Conservation (phyloP, 805 yeast species). For the Ogataea populi-albae region DNA sequence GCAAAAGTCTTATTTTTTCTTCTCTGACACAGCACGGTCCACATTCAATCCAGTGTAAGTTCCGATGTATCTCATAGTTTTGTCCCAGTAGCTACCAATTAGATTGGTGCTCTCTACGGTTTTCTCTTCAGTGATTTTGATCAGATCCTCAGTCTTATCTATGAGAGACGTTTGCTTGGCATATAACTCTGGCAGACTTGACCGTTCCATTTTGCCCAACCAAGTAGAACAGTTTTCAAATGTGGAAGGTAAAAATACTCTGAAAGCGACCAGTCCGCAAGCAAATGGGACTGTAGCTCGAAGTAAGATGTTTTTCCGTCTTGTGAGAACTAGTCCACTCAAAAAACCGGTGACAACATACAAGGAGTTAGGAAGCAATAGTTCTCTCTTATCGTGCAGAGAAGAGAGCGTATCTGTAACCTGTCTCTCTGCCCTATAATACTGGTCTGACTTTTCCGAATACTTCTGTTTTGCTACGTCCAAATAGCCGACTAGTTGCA, state of each 20-base stretch:
- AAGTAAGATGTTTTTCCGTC: conserved; percentile 58
- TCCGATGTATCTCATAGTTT: conserved; percentile 44
- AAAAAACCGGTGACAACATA: conserved; percentile 68
- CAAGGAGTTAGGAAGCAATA: conserved; percentile 64
- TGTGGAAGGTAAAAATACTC: conserved; percentile 69
- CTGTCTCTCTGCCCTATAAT: conserved; percentile 57
- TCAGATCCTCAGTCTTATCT: conserved; percentile 32
- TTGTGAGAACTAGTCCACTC: conserved; percentile 69
- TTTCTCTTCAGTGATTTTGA: conserved; percentile 41
- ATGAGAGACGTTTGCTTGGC: conserved; percentile 43
- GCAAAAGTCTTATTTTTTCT: conserved; percentile 24
- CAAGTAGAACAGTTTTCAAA: conserved; percentile 57
- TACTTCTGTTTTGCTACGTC: conserved; percentile 37
- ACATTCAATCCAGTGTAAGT: conserved; percentile 66
- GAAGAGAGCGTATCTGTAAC: conserved; percentile 61
- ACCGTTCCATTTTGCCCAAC: conserved; percentile 58
- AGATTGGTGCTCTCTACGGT: conserved; percentile 39
- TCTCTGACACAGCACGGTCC: conserved; percentile 59
- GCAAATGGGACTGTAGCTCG: conserved; percentile 55
- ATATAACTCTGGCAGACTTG: conserved; percentile 61
- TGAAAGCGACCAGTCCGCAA: conserved; percentile 64
- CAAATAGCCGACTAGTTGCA: conserved; percentile 34
- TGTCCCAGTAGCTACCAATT: conserved; percentile 30
- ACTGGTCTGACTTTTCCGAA: conserved; percentile 47
- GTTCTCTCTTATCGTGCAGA: conserved; percentile 64